phyloP scores from a whole-genome alignment of 78 protist species.

The Dictyostelium purpureum region DNA sequence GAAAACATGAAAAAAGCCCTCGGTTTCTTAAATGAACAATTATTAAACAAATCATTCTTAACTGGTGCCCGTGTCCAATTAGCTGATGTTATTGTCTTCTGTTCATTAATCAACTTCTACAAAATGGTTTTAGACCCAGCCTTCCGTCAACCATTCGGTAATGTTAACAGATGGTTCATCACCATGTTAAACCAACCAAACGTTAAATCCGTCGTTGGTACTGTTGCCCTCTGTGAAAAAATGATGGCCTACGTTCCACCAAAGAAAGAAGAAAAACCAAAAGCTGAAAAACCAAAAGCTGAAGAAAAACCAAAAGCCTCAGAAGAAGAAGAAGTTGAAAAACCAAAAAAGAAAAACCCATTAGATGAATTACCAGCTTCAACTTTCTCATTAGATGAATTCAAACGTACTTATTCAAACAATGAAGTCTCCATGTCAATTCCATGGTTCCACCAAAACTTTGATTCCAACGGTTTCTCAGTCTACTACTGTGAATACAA shows the following conservation, averaged over 20 bases:
- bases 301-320: constrained; percentile 69
- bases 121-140: constrained; percentile 73
- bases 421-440: constrained; percentile 79
- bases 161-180: constrained; percentile 89
- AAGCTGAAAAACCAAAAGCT: constrained; percentile 51
- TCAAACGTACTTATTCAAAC: constrained; percentile 90
- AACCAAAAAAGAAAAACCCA: constrained; percentile 59
- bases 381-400: constrained; percentile 82
- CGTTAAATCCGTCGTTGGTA: constrained; percentile 85
- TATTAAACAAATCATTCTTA: constrained; percentile 79
- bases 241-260: constrained; percentile 65
- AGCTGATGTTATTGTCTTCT: constrained; percentile 89
- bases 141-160: constrained; percentile 60
- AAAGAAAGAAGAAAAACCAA: constrained; percentile 62
- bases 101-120: constrained; percentile 75
- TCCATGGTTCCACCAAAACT: constrained; percentile 85
- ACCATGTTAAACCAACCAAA: constrained; percentile 89
- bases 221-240: constrained; percentile 40
- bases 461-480: constrained; percentile 84
- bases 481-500: constrained; percentile 79
- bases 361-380: constrained; percentile 75
- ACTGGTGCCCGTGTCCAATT: constrained; percentile 85
- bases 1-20: constrained; percentile 59
- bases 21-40: constrained; percentile 49
- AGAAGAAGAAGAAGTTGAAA: constrained; percentile 37